These are phyloP conservation scores for Dendrobium nobile DNA, from an alignment of 106 monocot genomes.

Conservation along the genomic window DNA sequence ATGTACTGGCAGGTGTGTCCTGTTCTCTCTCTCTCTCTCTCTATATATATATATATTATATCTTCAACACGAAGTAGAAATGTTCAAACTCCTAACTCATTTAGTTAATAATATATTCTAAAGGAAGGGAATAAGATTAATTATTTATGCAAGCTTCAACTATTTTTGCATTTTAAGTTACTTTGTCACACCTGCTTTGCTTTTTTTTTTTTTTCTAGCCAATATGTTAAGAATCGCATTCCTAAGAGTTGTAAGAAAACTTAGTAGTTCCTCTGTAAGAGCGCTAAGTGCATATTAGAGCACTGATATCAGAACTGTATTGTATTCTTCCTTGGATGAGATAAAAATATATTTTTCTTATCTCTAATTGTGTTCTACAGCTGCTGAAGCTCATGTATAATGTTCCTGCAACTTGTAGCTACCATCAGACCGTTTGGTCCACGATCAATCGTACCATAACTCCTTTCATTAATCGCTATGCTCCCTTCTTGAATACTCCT, in stretches of 20 bases:
- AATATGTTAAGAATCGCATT: neutral
- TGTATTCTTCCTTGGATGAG: neutral
- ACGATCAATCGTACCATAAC: constrained; percentile 15
- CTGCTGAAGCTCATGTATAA: constrained; percentile 41
- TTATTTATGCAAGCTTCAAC: neutral
- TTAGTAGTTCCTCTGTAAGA: neutral
- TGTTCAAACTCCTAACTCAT: neutral
- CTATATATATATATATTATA: neutral
- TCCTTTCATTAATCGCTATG: constrained; percentile 14
- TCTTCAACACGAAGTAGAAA: neutral
- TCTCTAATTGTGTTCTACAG: constrained; percentile 9
- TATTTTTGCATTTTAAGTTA: neutral
- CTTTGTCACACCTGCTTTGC: neutral
- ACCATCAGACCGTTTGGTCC: constrained; percentile 34
- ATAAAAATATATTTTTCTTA: neutral
- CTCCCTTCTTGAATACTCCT: constrained; percentile 25
- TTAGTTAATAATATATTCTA: neutral
- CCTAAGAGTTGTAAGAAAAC: neutral
- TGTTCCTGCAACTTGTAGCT: constrained; percentile 24
- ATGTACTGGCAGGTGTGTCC: constrained; percentile 77
- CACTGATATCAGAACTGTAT: neutral
- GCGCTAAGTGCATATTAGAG: neutral
- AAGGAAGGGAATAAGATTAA: neutral
- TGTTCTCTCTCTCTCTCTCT: neutral
- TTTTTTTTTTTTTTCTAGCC: neutral